A percentile compares a stretch with the other conserved stretches of the same genome.
phyloP scores from a whole-genome alignment of 768 basidiomycete genomes.

The Phaeotremella skinneri region DNA sequence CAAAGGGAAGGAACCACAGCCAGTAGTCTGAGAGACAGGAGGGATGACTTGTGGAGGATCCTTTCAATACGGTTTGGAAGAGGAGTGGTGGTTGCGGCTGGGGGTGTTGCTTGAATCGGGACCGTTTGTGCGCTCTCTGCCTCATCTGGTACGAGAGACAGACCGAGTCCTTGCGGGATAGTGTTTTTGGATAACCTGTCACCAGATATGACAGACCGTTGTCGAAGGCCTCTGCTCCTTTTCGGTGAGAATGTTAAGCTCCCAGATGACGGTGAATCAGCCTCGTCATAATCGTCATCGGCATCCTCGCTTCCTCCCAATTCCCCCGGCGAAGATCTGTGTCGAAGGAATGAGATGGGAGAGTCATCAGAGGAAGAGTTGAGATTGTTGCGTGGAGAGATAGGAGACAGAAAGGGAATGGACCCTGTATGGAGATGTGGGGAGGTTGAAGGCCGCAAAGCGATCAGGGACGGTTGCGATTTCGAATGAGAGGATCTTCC shows the following conservation, averaged over 20 bases:
- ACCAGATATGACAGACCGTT: background rate
- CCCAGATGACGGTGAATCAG: slow-evolving; percentile 34
- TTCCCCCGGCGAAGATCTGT: slow-evolving; percentile 8
- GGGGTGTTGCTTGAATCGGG: background rate
- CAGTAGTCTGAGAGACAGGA: slow-evolving; percentile 42
- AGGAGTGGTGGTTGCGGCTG: slow-evolving; percentile 1
- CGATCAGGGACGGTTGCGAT: slow-evolving; percentile 17
- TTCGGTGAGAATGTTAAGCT: slow-evolving; percentile 34
- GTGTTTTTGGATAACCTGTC: background rate
- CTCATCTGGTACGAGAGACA: slow-evolving; percentile 7
- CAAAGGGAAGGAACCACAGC: slow-evolving; percentile 44
- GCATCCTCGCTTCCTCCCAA: slow-evolving; percentile 35
- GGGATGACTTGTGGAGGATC: slow-evolving; percentile 20
- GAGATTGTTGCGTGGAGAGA: background rate
- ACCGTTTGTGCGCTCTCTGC: background rate
- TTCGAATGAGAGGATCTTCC: slow-evolving; percentile 3
- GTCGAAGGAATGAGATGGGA: background rate
- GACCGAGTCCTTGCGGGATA: slow-evolving; percentile 14
- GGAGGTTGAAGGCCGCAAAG: slow-evolving; percentile 11
- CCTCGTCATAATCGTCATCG: slow-evolving; percentile 40
- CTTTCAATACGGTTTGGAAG: slow-evolving; percentile 19
- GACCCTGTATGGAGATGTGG: background rate
- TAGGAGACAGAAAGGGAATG: background rate
- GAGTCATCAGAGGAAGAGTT: background rate
- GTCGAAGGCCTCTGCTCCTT: slow-evolving; percentile 2